Conservation (phyloP, 331 rosid species). For the Rhamnella rubrinervis region DNA sequence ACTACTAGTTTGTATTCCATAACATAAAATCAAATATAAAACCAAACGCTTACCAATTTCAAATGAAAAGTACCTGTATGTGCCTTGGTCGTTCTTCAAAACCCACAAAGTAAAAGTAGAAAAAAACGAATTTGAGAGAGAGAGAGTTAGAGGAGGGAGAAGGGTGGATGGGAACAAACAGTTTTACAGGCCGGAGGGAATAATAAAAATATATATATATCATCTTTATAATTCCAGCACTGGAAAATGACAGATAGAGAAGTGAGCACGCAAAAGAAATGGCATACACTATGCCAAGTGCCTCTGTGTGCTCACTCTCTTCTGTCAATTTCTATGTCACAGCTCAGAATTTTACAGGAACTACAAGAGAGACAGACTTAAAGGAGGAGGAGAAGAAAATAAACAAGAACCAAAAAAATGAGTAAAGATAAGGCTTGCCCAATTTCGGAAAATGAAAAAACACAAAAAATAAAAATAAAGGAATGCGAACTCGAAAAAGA, state of each 20-base stretch:
- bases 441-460: constrained; percentile 20
- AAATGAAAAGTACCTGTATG: background rate
- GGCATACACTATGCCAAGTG: constrained; percentile 47
- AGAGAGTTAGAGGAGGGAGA: background rate
- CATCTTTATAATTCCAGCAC: constrained; percentile 21
- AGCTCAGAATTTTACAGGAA: background rate
- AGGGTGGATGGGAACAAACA: constrained; percentile 8
- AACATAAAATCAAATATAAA: constrained; percentile 12
- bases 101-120: background rate
- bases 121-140: constrained; percentile 1
- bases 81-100: too few species aligned
- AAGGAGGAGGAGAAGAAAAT: background rate
- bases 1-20: background rate
- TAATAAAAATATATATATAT: background rate
- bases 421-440: constrained; percentile 3
- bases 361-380: background rate
- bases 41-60: background rate
- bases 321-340: constrained; percentile 91
- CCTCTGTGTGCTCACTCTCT: constrained; percentile 99
- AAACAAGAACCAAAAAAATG: background rate
- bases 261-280: constrained; percentile 87
- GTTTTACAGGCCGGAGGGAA: constrained; percentile 5
- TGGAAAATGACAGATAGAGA: constrained; percentile 77
- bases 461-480: background rate
- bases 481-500: background rate